phyloP scores from a whole-genome alignment of 2,329 filamentous ascomycete species.

The Claviceps humidiphila region DNA sequence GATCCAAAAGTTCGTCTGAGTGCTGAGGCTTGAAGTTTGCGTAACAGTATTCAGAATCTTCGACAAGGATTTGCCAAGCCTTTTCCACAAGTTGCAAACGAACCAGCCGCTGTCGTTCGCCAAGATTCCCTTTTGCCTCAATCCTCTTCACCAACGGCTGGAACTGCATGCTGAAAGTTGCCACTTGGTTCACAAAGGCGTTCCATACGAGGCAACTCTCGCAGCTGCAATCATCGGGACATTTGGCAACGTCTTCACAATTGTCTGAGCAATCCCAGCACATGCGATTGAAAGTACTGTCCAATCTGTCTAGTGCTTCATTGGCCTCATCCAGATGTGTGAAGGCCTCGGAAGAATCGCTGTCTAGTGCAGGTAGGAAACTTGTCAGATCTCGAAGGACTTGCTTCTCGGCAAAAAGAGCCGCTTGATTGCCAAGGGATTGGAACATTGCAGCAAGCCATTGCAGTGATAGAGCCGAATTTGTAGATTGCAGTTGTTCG shows the following conservation, averaged over 20 bases:
- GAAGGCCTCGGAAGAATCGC: not conserved
- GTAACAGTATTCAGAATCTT: not conserved
- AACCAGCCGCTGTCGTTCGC: not conserved
- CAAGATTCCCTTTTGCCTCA: not conserved
- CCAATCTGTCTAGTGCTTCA: conserved; percentile 1
- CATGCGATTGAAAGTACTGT: conserved; percentile 1
- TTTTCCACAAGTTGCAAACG: not conserved
- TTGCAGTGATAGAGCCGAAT: not conserved
- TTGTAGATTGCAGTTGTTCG: not conserved
- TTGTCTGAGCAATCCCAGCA: not conserved
- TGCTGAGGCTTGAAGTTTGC: not conserved
- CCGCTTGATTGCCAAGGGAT: conserved; percentile 1
- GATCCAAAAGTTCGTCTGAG: conserved; percentile 1
- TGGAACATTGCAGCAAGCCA: conserved; percentile 4
- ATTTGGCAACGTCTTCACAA: not conserved
- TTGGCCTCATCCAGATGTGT: conserved; percentile 1
- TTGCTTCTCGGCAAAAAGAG: conserved; percentile 1
- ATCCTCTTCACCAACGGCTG: not conserved
- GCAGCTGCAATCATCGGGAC: not conserved
- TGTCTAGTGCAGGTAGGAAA: not conserved
- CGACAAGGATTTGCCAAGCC: not conserved
- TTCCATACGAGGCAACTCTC: not conserved
- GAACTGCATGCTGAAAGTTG: not conserved
- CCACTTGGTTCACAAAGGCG: not conserved
- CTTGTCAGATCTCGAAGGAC: not conserved